Conservation (phyloP, 2,329 filamentous ascomycete genomes). For the Diaporthe sp. region DNA sequence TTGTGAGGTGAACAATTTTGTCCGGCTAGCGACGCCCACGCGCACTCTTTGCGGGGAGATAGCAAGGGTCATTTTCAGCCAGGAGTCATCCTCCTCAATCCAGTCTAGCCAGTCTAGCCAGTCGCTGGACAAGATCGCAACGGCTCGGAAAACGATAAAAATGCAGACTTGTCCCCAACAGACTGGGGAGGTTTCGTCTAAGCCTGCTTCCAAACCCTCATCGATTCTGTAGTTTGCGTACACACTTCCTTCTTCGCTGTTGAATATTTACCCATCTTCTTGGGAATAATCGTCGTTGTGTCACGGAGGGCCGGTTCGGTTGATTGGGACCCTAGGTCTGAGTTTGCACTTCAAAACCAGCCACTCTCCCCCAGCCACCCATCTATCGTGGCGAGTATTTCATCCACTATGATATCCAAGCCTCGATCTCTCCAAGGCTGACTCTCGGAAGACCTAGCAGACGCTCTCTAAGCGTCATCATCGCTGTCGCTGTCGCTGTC, state of each 20-base stretch:
- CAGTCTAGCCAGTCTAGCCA: no score
- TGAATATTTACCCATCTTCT: background rate
- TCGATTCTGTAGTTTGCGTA: constrained; percentile 43
- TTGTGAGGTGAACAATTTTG: no score
- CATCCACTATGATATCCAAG: no score
- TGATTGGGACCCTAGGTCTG: background rate
- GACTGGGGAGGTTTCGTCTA: background rate
- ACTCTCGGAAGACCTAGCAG: background rate
- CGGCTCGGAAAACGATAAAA: background rate
- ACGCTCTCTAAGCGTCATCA: constrained; percentile 39
- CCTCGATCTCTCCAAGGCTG: no score
- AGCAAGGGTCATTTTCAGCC: background rate
- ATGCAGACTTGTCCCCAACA: background rate
- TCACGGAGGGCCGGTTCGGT: no score
- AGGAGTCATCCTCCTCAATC: background rate
- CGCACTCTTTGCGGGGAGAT: no score
- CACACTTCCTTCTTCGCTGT: constrained; percentile 33
- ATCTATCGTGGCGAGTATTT: background rate
- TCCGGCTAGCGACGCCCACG: no score
- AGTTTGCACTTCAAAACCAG: background rate
- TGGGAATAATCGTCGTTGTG: background rate
- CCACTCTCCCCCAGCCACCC: background rate
- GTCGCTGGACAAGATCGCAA: background rate
- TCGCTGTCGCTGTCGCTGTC: constrained; percentile 46
- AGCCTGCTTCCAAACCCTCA: constrained; percentile 20